Conservation (phyloP, 352 stramenopile species). For the Globisporangium solare region DNA sequence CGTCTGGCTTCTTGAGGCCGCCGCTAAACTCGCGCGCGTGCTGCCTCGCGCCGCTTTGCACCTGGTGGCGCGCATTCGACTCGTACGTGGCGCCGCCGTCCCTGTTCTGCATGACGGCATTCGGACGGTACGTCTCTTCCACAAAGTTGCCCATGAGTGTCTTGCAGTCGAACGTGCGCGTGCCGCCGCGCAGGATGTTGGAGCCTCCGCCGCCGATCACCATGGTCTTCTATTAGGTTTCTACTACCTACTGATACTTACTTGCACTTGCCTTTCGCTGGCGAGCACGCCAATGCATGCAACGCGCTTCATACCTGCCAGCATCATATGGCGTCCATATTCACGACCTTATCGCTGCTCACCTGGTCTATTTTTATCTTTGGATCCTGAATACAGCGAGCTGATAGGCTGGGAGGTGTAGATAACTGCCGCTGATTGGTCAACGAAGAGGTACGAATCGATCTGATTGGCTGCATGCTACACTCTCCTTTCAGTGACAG, state of each 20-base stretch:
- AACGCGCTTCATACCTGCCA: neutral
- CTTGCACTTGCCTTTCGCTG: neutral
- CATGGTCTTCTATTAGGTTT: slow-evolving; percentile 1
- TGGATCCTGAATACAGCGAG: neutral
- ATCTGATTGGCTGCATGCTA: neutral
- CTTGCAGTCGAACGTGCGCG: slow-evolving; percentile 73
- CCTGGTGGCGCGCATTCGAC: slow-evolving; percentile 50
- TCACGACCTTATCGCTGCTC: neutral
- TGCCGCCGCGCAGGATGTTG: slow-evolving; percentile 78
- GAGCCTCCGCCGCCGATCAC: slow-evolving; percentile 59
- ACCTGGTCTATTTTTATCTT: slow-evolving; percentile 2
- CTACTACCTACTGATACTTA: too few relatives aligned
- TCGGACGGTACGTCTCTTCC: slow-evolving; percentile 66
- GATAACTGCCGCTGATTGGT: neutral
- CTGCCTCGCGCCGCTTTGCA: slow-evolving; percentile 39
- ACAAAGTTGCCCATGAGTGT: slow-evolving; percentile 82
- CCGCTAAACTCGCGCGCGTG: slow-evolving; percentile 38
- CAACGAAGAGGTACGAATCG: neutral
- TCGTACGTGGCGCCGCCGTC: slow-evolving; percentile 46
- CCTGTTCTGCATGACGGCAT: slow-evolving; percentile 33
- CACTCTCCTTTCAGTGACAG: too few relatives aligned
- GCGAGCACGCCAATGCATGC: neutral
- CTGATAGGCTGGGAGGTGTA: neutral
- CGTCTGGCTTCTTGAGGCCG: slow-evolving; percentile 38
- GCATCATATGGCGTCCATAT: neutral